These are phyloP conservation scores for Fibroporia radiculosa DNA, from an alignment of 768 basidiomycete genomes.

Conservation along the genomic window DNA sequence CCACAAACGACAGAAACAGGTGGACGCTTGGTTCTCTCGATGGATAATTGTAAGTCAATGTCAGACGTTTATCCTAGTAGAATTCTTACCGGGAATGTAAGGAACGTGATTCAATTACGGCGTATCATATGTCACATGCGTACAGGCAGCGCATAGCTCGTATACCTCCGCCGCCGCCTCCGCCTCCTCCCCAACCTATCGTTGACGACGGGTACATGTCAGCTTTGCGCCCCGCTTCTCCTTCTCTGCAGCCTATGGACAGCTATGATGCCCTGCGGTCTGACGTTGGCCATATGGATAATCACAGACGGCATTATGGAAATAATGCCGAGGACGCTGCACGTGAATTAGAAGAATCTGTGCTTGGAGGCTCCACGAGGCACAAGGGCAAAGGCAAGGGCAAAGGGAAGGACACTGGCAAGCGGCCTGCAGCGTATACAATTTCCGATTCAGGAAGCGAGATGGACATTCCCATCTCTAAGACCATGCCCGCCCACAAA, in stretches of 20 bases:
- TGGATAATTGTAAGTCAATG: constrained; percentile 46
- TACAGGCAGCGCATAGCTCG: constrained; percentile 44
- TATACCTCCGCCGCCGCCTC: constrained; percentile 36
- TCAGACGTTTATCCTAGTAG: not conserved
- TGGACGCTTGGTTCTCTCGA: constrained; percentile 67
- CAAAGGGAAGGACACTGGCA: constrained; percentile 40
- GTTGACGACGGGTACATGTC: constrained; percentile 27
- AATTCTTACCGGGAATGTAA: constrained; percentile 23
- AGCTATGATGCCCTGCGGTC: constrained; percentile 21
- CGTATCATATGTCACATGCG: constrained; percentile 48
- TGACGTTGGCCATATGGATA: constrained; percentile 10
- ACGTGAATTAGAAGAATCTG: constrained; percentile 46
- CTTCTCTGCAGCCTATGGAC: constrained; percentile 21
- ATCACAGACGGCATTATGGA: constrained; percentile 12
- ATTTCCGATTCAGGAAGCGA: constrained; percentile 57
- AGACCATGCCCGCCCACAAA: constrained; percentile 45
- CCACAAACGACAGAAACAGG: constrained; percentile 62
- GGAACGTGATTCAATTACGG: constrained; percentile 65
- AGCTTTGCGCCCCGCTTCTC: constrained; percentile 28
- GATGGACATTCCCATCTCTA: constrained; percentile 35
- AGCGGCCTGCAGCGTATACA: constrained; percentile 41
- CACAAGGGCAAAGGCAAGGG: constrained; percentile 24
- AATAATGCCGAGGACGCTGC: constrained; percentile 46
- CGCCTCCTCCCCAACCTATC: constrained; percentile 22
- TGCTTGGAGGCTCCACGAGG: constrained; percentile 30